Conservation (phyloP, 2,329 filamentous ascomycete genomes). For the Fusarium cyanostomum region DNA sequence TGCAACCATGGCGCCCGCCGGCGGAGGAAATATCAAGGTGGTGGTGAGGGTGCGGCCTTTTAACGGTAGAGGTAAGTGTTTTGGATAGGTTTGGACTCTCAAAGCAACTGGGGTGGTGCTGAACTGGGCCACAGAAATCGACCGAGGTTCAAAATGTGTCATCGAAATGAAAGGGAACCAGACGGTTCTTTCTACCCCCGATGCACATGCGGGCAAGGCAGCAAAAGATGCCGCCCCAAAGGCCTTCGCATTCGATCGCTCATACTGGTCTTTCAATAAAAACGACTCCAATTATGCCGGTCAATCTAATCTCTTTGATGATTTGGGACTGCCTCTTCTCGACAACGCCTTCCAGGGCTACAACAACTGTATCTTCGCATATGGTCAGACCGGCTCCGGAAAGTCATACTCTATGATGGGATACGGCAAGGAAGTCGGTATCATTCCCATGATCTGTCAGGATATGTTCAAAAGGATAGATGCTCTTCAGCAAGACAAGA, state of each 20-base stretch:
- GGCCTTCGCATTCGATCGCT: slow-evolving; percentile 93
- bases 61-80: slow-evolving; percentile 83
- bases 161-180: slow-evolving; percentile 95
- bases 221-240: slow-evolving; percentile 79
- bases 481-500: slow-evolving; percentile 74
- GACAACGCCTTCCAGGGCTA: slow-evolving; percentile 99
- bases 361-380: slow-evolving; percentile 99
- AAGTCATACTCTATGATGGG: slow-evolving; percentile 99
- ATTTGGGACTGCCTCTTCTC: slow-evolving; percentile 87
- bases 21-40: slow-evolving; percentile 99
- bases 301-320: slow-evolving; percentile 87
- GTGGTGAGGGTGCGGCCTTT: slow-evolving; percentile 97
- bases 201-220: slow-evolving; percentile 69
- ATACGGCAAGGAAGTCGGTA: slow-evolving; percentile 93
- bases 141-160: slow-evolving; percentile 93
- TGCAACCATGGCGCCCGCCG: slow-evolving; percentile 59
- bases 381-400: slow-evolving; percentile 96
- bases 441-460: slow-evolving; percentile 96
- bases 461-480: slow-evolving; percentile 94
- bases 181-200: slow-evolving; percentile 82
- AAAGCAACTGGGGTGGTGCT: slow-evolving; percentile 21
- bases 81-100: background rate
- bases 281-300: slow-evolving; percentile 84
- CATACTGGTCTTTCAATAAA: slow-evolving; percentile 97
- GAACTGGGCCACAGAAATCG: slow-evolving; percentile 71